Evolutionary conservation across 2,329 filamentous ascomycete genomes (phyloP).

Genomic region (Alternaria alternata): DNA sequence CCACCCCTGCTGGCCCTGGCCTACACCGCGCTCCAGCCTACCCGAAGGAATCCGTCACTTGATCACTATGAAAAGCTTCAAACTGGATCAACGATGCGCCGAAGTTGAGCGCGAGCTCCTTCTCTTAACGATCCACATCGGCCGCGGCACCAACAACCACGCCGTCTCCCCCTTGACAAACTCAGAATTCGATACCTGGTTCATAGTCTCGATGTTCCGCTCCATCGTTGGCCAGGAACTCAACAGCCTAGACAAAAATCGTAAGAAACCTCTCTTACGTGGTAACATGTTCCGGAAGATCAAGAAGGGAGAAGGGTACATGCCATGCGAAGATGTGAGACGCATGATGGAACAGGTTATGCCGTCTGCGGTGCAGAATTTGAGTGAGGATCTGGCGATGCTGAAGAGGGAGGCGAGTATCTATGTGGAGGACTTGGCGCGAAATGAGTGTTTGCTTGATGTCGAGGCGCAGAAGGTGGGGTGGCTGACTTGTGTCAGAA

Average conservation of each 20-base stretch:
- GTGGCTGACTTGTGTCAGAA: conserved; percentile 48
- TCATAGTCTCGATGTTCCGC: conserved; percentile 42
- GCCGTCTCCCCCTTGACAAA: conserved; percentile 5
- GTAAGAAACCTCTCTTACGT: conserved; percentile 15
- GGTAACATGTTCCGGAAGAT: conserved; percentile 42
- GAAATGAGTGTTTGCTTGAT: conserved; percentile 39
- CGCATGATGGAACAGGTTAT: conserved; percentile 22
- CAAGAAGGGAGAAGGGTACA: conserved; percentile 39
- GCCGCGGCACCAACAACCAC: neutral
- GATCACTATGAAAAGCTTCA: conserved; percentile 23
- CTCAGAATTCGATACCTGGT: conserved; percentile 33
- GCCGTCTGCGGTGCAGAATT: conserved; percentile 24
- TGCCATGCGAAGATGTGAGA: conserved; percentile 35
- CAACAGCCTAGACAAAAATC: conserved; percentile 4
- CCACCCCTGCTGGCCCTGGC: conserved; percentile 35
- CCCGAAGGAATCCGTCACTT: conserved; percentile 17
- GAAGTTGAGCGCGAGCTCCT: conserved; percentile 38
- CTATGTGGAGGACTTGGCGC: conserved; percentile 24
- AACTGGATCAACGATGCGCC: conserved; percentile 20
- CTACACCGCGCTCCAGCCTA: conserved; percentile 14
- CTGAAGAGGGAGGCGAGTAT: conserved; percentile 37
- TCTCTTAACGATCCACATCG: conserved; percentile 25
- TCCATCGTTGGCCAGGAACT: conserved; percentile 38
- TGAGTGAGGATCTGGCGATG: conserved; percentile 32
- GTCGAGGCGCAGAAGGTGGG: conserved; percentile 37